Base-by-base conservation (phyloP, 345 rosid genomes). In the Moricandia arvensis region DNA sequence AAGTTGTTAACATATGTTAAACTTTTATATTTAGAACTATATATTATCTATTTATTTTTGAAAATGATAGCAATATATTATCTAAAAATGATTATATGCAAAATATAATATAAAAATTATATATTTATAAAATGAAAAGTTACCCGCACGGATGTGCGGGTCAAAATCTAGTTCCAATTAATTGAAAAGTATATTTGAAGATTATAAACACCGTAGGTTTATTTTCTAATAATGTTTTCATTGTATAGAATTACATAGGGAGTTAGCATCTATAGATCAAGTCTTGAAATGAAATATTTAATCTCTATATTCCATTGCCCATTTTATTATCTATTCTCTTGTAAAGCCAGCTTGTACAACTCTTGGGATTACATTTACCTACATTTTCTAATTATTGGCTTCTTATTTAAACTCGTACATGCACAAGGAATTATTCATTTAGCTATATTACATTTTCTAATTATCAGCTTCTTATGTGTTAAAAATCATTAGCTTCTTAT, bases 161-260 rank as follows among this genome's bases (percentile, higher is more conserved):
- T n/a, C n/a, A n/a, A n/a, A n/a, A n/a, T n/a, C n/a, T n/a, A n/a
- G n/a, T 29, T 29, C 31, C 31, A 29, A 29, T 29, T 29, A 29
- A 4, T 29, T 29, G 31, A 29, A 29, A 29, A 29, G 31, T 29
- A 29, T 29, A 1, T 29, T 29, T 29, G 0, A 30, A 30, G 75
- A 21, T 68, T 30, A 54, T 76, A 24, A 63, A 41, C 30, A 69
- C 38, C 58, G 4, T 55, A 76, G 70, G 51, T 21, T 69, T 54
- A 18, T 18, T 53, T 53, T 62, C 35, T 18, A 53, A 9, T 69
- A 30, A 47, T 47, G 18, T 47, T 47, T 47, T 47, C 18, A n/a
- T 16, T 43, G 51, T 43, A 43, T 43, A 43, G 5, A 43, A 21
- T 38, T 12, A 60, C 35, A 68, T 17, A 61, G 24, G 24, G 47